Evolutionary conservation across 169 alveolate species (phyloP).

Genomic region (Cytauxzoon felis): DNA sequence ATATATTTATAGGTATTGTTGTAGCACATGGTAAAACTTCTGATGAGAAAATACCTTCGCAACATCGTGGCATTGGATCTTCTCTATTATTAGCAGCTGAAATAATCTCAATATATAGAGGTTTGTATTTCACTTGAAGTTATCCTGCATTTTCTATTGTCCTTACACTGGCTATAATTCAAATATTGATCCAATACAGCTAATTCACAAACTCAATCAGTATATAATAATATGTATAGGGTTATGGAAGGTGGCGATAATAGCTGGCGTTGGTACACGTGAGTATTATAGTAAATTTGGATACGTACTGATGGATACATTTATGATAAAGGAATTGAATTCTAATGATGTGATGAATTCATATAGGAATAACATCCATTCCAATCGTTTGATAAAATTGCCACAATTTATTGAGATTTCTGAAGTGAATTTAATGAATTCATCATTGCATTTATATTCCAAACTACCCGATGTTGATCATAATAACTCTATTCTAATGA

Average conservation of each 20-base stretch:
- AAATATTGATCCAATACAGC: neutral
- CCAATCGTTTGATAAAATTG: neutral
- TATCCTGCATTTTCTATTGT: neutral
- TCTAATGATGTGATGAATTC: slow-evolving; percentile 28
- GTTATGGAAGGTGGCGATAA: slow-evolving; percentile 89
- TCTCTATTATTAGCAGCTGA: slow-evolving; percentile 70
- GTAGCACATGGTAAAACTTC: slow-evolving; percentile 30
- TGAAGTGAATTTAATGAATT: slow-evolving; percentile 17
- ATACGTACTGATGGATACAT: slow-evolving; percentile 89
- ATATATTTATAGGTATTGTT: slow-evolving; percentile 1
- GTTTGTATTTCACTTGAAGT: neutral
- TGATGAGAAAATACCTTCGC: slow-evolving; percentile 20
- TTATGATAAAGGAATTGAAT: slow-evolving; percentile 86
- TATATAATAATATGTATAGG: slow-evolving; percentile 68
- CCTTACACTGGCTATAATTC: neutral
- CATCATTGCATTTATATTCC: slow-evolving; percentile 10
- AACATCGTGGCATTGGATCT: slow-evolving; percentile 68
- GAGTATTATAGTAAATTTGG: slow-evolving; percentile 96
- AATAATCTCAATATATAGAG: slow-evolving; percentile 58
- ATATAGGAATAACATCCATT: neutral
- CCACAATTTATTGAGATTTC: slow-evolving; percentile 27
- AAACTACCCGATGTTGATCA: slow-evolving; percentile 17
- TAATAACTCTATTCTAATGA: slow-evolving; percentile 1
- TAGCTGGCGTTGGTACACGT: slow-evolving; percentile 99
- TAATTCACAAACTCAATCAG: too few relatives aligned